A percentile compares a stretch with the other conserved stretches of the same genome.
These are phyloP conservation scores for Bryoglossum gracile DNA, from an alignment of 495 filamentous ascomycete species.

Conservation along the genomic window DNA sequence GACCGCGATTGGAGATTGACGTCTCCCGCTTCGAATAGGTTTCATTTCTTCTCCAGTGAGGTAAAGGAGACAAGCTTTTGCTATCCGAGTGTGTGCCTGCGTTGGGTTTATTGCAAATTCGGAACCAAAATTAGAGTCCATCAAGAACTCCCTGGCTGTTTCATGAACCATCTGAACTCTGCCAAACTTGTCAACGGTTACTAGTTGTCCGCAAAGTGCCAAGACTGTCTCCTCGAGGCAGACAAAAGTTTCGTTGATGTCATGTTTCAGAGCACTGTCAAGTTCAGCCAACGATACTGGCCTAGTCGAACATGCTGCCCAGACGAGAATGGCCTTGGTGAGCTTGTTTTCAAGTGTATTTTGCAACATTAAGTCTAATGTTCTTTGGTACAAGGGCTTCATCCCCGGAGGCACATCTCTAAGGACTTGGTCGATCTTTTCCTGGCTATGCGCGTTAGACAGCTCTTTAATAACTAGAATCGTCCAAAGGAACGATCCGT, in stretches of 20 bases:
- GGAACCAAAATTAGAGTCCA: conserved; percentile 16
- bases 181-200: conserved; percentile 29
- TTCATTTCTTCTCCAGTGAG: conserved; percentile 27
- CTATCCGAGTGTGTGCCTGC: conserved; percentile 25
- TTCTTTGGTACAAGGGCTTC: conserved; percentile 11
- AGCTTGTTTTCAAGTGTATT: neutral
- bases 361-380: conserved; percentile 3
- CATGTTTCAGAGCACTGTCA: conserved; percentile 7
- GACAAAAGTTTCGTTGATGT: conserved; percentile 6
- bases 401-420: conserved; percentile 13
- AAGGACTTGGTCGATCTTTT: conserved; percentile 4
- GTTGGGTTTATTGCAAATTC: conserved; percentile 28
- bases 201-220: conserved; percentile 32
- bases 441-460: neutral
- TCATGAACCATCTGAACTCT: conserved; percentile 36
- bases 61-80: conserved; percentile 25
- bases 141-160: conserved; percentile 30
- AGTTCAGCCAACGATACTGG: conserved; percentile 13
- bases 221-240: conserved; percentile 4
- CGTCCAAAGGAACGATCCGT: conserved; percentile 20
- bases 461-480: conserved; percentile 14
- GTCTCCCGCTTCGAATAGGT: conserved; percentile 16
- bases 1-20: neutral
- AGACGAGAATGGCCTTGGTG: conserved; percentile 17
- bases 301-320: conserved; percentile 8